These are phyloP conservation scores for Solanum tarijense DNA, from an alignment of 257 asterid species.

Conservation along the genomic window DNA sequence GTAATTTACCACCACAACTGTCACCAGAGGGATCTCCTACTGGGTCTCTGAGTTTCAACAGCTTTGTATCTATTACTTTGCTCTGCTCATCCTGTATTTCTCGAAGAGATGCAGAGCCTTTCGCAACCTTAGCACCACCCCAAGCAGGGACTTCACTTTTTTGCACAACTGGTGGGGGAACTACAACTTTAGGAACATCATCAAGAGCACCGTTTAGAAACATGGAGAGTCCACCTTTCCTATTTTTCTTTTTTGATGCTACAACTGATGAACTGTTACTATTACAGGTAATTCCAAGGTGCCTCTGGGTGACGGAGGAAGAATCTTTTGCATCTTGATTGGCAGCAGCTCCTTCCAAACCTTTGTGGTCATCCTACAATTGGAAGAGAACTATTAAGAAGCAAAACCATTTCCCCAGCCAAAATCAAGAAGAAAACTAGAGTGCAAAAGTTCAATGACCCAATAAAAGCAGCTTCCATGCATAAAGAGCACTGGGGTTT, in stretches of 20 bases:
- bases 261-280: slow-evolving; percentile 21
- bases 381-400: not conserved
- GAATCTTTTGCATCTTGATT: slow-evolving; percentile 21
- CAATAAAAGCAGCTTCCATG: not conserved
- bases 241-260: slow-evolving; percentile 69
- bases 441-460: not conserved
- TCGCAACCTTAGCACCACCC: slow-evolving; percentile 75
- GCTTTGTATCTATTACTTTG: slow-evolving; percentile 35
- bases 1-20: slow-evolving; percentile 29
- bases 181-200: slow-evolving; percentile 41
- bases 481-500: not conserved
- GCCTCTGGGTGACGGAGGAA: slow-evolving; percentile 20
- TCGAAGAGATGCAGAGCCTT: slow-evolving; percentile 65
- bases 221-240: slow-evolving; percentile 92
- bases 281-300: slow-evolving; percentile 13
- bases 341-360: slow-evolving; percentile 10
- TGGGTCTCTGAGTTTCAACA: slow-evolving; percentile 25
- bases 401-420: not conserved
- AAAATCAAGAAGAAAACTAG: not conserved
- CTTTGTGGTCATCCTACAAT: slow-evolving; percentile 26
- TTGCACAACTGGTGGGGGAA: slow-evolving; percentile 35
- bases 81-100: slow-evolving; percentile 85
- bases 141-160: slow-evolving; percentile 90
- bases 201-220: slow-evolving; percentile 94
- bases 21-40: slow-evolving; percentile 36